Conservation (phyloP, 2,329 filamentous ascomycete species). For the Aspergillus cejpii region DNA sequence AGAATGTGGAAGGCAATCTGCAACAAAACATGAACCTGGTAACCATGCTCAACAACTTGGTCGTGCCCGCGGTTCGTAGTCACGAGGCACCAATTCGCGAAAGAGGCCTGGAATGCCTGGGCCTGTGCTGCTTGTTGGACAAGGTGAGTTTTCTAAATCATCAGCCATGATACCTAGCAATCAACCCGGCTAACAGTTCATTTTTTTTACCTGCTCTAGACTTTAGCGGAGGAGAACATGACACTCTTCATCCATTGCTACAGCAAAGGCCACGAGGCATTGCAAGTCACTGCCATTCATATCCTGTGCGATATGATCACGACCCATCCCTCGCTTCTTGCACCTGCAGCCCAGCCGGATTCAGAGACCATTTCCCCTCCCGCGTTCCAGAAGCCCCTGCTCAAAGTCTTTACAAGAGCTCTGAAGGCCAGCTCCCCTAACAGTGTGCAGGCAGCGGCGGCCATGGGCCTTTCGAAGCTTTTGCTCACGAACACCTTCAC, state of each 20-base stretch:
- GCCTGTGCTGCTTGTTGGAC: slow-evolving; percentile 84
- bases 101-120: slow-evolving; percentile 79
- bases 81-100: slow-evolving; percentile 91
- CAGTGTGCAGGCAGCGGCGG: slow-evolving; percentile 73
- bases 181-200: not conserved
- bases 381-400: slow-evolving; percentile 54
- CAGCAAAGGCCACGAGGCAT: slow-evolving; percentile 77
- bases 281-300: slow-evolving; percentile 85
- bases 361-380: slow-evolving; percentile 46
- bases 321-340: slow-evolving; percentile 73
- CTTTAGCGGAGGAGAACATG: slow-evolving; percentile 85
- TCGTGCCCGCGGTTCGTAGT: slow-evolving; percentile 88
- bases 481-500: slow-evolving; percentile 69
- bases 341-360: slow-evolving; percentile 44
- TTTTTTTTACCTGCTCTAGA: slow-evolving; percentile 38
- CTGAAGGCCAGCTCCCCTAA: slow-evolving; percentile 64
- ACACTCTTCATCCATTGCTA: slow-evolving; percentile 94
- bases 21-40: slow-evolving; percentile 88
- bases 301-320: slow-evolving; percentile 91
- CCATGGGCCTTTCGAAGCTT: slow-evolving; percentile 75
- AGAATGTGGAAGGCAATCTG: slow-evolving; percentile 81
- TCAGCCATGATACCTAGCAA: not conserved
- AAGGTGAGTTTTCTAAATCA: slow-evolving; percentile 47
- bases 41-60: slow-evolving; percentile 94
- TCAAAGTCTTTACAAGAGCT: slow-evolving; percentile 80